Evolutionary conservation across 2,329 filamentous ascomycete genomes (phyloP), one percentile per base, ranked within the genome.

Genomic region (Sclerotinia sclerotiorum): DNA sequence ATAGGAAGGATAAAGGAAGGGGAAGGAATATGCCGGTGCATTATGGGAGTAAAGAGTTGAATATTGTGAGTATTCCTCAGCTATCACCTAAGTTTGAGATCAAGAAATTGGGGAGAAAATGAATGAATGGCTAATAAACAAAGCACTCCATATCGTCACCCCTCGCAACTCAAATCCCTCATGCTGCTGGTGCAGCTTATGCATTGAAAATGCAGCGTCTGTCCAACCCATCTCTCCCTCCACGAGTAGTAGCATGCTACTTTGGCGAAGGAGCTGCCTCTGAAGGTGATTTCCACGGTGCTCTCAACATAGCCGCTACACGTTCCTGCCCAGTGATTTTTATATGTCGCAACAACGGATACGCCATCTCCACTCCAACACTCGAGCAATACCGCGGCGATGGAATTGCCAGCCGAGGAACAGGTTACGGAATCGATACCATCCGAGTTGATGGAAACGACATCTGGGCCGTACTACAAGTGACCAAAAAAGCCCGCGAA

Each of bases 11-110:
- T 74, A 79, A 84, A 0, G 94, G 94, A 1, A 86, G 84, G 70
- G 95, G 94, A 1, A 88, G 94, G 71, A 98, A 97, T 76, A 99
- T 99, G 95, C 95, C 95, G 0, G 92, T 98, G 19, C 95, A 99
- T 80, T 99, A 98, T 76, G 94, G 94, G 58, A 93, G 90, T 78
- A 87, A 84, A 68, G 88, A 92, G 72, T 83, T 96, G 68, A 93
- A 97, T 74, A 93, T 97, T 76, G 91, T 94, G 78, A 78, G 87
- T 82, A 21, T 10, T 39, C 44, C 19, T 42, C 13, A n/a, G 1
- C 17, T 10, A 11, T 42, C 35, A 6, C 24, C 19, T 21, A 19
- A 49, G 1, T 21, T 51, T 8, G n/a, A 42, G 24, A 19, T 42
- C 3, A 39, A n/a, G 17, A 39, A 39, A 24, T 17, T 21, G 46